These are phyloP conservation scores for Trichoderma asperellum DNA, from an alignment of 2,329 filamentous ascomycete genomes.

Conservation along the genomic window DNA sequence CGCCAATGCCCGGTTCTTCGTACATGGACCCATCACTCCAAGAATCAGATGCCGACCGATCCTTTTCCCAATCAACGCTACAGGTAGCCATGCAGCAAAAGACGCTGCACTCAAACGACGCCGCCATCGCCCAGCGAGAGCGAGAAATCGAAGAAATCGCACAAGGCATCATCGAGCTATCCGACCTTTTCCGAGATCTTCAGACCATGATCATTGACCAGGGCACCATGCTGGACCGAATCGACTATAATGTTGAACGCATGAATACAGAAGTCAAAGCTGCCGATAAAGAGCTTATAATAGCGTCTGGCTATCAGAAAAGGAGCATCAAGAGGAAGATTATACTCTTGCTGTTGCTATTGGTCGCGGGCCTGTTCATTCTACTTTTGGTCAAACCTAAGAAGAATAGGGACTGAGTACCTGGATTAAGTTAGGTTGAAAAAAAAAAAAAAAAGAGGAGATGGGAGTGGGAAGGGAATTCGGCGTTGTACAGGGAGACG, in stretches of 20 bases:
- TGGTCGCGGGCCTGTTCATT: slow-evolving; percentile 87
- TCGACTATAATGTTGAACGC: slow-evolving; percentile 96
- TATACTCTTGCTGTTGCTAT: slow-evolving; percentile 81
- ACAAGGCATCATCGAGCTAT: slow-evolving; percentile 94
- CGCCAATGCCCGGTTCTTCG: slow-evolving; percentile 52
- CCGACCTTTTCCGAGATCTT: slow-evolving; percentile 94
- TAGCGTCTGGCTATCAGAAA: slow-evolving; percentile 87
- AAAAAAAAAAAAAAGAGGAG: too few species aligned
- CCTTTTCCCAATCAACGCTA: slow-evolving; percentile 86
- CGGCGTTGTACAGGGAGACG: slow-evolving; percentile 5
- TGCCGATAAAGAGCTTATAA: slow-evolving; percentile 87
- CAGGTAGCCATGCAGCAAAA: slow-evolving; percentile 74
- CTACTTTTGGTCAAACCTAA: slow-evolving; percentile 80
- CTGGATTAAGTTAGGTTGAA: neutral
- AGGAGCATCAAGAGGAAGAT: slow-evolving; percentile 89
- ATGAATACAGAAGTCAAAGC: slow-evolving; percentile 94
- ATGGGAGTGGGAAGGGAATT: neutral
- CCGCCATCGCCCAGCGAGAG: slow-evolving; percentile 86
- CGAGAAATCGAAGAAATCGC: slow-evolving; percentile 97
- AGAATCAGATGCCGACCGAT: slow-evolving; percentile 92
- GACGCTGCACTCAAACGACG: slow-evolving; percentile 74
- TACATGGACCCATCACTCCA: slow-evolving; percentile 86
- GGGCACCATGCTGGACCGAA: slow-evolving; percentile 87
- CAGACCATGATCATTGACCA: slow-evolving; percentile 95
- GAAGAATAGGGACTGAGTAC: slow-evolving; percentile 41